These are phyloP conservation scores for Trichoderma hamatum DNA, from an alignment of 2,329 filamentous ascomycete species.

Conservation along the genomic window DNA sequence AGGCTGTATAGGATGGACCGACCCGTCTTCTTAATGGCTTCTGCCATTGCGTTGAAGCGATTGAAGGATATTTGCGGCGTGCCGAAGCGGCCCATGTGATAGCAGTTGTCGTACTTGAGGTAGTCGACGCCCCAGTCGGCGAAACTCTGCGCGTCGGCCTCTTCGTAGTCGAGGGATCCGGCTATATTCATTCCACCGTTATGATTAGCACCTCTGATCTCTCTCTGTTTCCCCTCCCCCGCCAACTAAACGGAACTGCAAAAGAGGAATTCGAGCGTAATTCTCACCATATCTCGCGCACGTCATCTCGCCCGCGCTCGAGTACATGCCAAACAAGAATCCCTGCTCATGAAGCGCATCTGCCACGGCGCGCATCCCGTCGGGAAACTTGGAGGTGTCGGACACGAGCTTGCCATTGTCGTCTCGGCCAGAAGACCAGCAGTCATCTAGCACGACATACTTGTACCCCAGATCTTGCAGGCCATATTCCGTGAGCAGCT, in stretches of 20 bases:
- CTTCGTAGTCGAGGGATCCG: conserved; percentile 55
- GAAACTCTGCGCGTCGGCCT: conserved; percentile 55
- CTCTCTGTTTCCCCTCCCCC: too few relatives aligned
- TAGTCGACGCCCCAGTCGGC: conserved; percentile 57
- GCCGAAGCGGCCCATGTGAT: conserved; percentile 25
- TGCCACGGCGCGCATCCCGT: conserved; percentile 41
- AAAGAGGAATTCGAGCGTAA: background rate
- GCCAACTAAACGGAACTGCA: conserved; percentile 12
- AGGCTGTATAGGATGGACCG: conserved; percentile 40
- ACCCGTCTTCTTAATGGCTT: conserved; percentile 40
- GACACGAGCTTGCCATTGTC: conserved; percentile 36
- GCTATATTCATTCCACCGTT: conserved; percentile 31
- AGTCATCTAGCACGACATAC: conserved; percentile 41
- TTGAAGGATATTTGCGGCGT: conserved; percentile 24
- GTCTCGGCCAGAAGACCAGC: conserved; percentile 39
- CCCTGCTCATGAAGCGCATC: conserved; percentile 42
- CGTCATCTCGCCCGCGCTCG: conserved; percentile 49
- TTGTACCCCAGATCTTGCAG: conserved; percentile 37
- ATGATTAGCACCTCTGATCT: conserved; percentile 22
- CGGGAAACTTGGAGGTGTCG: conserved; percentile 42
- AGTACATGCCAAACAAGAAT: conserved; percentile 46
- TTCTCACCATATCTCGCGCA: conserved; percentile 43
- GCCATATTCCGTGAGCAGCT: conserved; percentile 34
- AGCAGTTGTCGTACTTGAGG: conserved; percentile 57
- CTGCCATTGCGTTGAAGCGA: conserved; percentile 35